A percentile compares a stretch with the other conserved stretches of the same genome.
These are phyloP conservation scores for Spinacia oleracea DNA, from an alignment of 179 eudicot genomes.

Conservation along the genomic window DNA sequence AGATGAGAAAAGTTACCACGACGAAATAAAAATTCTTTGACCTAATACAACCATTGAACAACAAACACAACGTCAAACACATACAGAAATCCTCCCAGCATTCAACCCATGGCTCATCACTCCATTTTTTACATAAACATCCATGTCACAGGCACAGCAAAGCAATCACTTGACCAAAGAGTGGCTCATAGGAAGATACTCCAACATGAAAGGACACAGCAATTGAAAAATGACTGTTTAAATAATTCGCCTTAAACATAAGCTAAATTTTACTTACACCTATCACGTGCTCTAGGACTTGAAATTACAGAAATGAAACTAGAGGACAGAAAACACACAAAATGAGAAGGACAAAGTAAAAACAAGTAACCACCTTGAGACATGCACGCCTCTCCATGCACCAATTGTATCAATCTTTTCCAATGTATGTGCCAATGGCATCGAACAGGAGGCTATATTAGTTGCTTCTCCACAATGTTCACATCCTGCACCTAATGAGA, in stretches of 20 bases:
- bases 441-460: conserved; percentile 19
- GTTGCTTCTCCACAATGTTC: conserved; percentile 29
- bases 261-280: background rate
- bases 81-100: background rate
- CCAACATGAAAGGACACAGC: background rate
- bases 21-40: background rate
- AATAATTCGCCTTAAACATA: background rate
- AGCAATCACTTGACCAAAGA: conserved; percentile 1
- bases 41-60: conserved; percentile 7
- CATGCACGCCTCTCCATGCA: conserved; percentile 21
- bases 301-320: background rate
- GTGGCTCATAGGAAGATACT: background rate
- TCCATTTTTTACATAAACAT: background rate
- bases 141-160: background rate
- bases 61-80: background rate
- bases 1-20: conserved; percentile 29
- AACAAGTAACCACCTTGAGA: conserved; percentile 28
- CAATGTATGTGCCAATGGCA: conserved; percentile 25
- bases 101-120: background rate
- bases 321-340: background rate
- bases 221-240: background rate
- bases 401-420: conserved; percentile 25
- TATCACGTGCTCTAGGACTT: background rate
- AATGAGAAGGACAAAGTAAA: background rate
- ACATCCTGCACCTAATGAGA: conserved; percentile 33